Base-by-base conservation (phyloP, 805 yeast genomes). In the Lipomyces spencermartinsiae region DNA sequence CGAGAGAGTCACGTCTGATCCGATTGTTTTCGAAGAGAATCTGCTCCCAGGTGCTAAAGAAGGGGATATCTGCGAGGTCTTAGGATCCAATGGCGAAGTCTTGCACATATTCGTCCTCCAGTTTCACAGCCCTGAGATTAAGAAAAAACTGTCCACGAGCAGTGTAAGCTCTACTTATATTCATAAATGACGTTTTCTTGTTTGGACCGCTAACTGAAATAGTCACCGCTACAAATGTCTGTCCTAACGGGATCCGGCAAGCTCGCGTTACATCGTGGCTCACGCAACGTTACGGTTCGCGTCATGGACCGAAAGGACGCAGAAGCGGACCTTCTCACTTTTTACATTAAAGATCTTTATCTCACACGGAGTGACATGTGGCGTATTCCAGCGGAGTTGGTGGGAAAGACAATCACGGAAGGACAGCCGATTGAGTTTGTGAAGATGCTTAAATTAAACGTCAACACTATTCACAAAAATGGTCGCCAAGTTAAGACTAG, bases 301-400 rank as follows among this genome's bases (percentile, higher is more conserved):
- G 53, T 37, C 8, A 65, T 69, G 3, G 66, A 61, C 33, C 59
- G 65, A 25, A 62, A 54, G 31, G 62, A 55, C 8, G 72, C 71
- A 54, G 72, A 69, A 53, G 90, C 93, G 0, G 97, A 95, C 73
- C 84, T 92, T 1, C 85, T 93, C 2, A 98, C 95, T 74, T 79
- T 95, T 4, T 87, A 87, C 75, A 85, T 92, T 63, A 91, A 88
- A 73, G 98, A 95, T 74, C 82, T 92, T 25, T 86, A 90, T 71
- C 79, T 95, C 16, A 87, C 97, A 2, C 81, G 99, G 72, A 97
- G 97, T 68, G 95, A 92, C 73, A 94, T 93, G 93, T 95, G 98
- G 97, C 82, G 85, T 33, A 80, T 94, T 14, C 86, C 97, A 0
- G 83, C 91, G 1, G 75, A 82, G 22, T 71, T 94, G 63, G 83